Evolutionary conservation across 345 rosid genomes (phyloP).

Genomic region (Isatis tinctoria): DNA sequence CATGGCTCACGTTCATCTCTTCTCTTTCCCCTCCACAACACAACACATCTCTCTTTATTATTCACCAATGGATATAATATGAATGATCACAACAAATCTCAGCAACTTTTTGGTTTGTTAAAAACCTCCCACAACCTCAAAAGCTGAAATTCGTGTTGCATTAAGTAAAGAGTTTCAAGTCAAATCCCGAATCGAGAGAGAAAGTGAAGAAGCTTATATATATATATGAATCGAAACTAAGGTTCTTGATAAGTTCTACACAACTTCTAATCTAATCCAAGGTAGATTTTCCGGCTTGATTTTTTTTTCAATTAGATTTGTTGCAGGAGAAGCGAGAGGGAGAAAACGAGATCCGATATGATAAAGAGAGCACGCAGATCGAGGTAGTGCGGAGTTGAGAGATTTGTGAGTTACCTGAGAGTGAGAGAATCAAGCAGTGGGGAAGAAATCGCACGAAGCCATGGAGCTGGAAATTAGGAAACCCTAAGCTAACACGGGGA

Average conservation of each 20-base stretch:
- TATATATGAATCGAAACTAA: background rate
- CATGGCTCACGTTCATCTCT: conserved; percentile 82
- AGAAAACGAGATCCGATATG: conserved; percentile 10
- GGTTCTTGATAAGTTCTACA: background rate
- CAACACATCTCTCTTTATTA: background rate
- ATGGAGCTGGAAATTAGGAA: conserved; percentile 11
- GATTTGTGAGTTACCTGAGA: conserved; percentile 19
- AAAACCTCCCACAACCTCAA: no score
- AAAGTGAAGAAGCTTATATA: background rate
- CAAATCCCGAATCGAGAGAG: background rate
- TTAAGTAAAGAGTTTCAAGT: no score
- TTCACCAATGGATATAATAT: no score
- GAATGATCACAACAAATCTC: no score
- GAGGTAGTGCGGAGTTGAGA: background rate
- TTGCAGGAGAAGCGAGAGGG: no score
- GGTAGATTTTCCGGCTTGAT: no score
- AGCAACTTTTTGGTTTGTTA: no score
- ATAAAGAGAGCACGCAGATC: conserved; percentile 1
- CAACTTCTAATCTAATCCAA: no score
- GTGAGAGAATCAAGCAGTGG: conserved; percentile 26
- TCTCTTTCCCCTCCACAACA: conserved; percentile 27
- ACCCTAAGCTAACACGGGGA: conserved; percentile 18
- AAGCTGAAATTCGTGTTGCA: no score
- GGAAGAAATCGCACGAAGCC: background rate
- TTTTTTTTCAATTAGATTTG: no score